Evolutionary conservation across 1,284 basidiomycete species (phyloP), one percentile per base, ranked within the genome.

Genomic region (Singerocomus inundabilis): DNA sequence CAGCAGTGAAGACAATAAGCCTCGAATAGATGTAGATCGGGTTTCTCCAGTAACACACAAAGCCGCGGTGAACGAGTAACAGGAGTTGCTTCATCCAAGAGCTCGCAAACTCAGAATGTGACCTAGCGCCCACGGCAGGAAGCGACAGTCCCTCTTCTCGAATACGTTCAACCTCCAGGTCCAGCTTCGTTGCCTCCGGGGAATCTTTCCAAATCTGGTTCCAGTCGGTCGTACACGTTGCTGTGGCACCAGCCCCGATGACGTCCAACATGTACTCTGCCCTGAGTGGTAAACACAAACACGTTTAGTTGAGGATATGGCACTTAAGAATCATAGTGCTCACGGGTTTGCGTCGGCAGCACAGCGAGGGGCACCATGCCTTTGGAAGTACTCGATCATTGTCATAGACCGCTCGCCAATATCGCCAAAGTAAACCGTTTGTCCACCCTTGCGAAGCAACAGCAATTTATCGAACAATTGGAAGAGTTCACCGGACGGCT

Each of bases 11-110:
- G 31, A 84, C 63, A 11, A 70, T 67, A 11, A 91, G 61, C 70
- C 93, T 92, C 25, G 88, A 79, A 66, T 85, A 77, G 40, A 93
- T 72, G 61, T 92, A 93, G 0, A 76, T 80, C 2, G 91, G 84
- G 53, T 84, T 79, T 28, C 77, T 63, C 74, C 75, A 79, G 49
- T 72, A 66, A 4, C 67, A 65, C 30, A 61, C 45, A 3, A 62
- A 51, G 6, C 57, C 58, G 37, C 73, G 69, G 1, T 76, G 69
- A 36, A 62, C 62, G 24, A 72, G 45, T 5, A 78, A 60, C 49
- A 76, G 70, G n/a, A 78, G 63, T 62, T 88, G 83, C 43, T 72
- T 64, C 7, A 62, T 50, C 71, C 79, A 77, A 15, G n/a, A n/a
- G n/a, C n/a, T n/a, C n/a, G n/a, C n/a, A n/a, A n/a, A n/a, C n/a